Percentiles rank a stretch among this genome's conserved stretches.
These are phyloP conservation scores for Canariomyces notabilis DNA, from an alignment of 2,329 filamentous ascomycete species.

Conservation along the genomic window DNA sequence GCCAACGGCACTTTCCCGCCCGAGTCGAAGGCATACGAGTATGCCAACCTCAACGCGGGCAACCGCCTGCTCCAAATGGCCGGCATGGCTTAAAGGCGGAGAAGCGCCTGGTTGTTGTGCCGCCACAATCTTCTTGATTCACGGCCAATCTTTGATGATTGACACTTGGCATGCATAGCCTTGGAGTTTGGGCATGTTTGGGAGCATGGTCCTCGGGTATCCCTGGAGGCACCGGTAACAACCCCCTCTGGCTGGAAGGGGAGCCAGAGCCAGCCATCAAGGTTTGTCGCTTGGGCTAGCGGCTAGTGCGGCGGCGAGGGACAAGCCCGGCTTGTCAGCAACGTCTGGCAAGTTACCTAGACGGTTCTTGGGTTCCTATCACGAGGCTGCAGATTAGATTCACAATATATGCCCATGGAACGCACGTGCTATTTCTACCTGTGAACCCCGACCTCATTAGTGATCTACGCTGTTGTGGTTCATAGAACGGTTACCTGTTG, in stretches of 20 bases:
- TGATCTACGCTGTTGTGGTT: no score
- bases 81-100: conserved; percentile 22
- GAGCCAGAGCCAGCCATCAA: conserved; percentile 1
- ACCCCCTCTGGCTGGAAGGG: not conserved
- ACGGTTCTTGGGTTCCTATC: no score
- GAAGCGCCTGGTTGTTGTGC: not conserved
- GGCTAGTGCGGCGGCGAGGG: no score
- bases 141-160: not conserved
- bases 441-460: no score
- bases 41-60: conserved; percentile 45
- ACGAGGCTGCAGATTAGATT: no score
- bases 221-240: not conserved
- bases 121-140: not conserved
- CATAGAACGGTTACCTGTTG: no score
- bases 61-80: conserved; percentile 34
- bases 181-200: conserved; percentile 12
- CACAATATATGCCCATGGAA: no score
- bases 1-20: conserved; percentile 69
- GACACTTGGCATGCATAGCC: conserved; percentile 10
- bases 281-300: not conserved
- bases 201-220: not conserved
- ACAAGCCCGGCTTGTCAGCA: no score
- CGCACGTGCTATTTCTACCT: no score
- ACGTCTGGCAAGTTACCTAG: no score
- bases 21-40: conserved; percentile 50